Base-by-base conservation (phyloP, 2,329 filamentous ascomycete species). In the Monosporascus ibericus region DNA sequence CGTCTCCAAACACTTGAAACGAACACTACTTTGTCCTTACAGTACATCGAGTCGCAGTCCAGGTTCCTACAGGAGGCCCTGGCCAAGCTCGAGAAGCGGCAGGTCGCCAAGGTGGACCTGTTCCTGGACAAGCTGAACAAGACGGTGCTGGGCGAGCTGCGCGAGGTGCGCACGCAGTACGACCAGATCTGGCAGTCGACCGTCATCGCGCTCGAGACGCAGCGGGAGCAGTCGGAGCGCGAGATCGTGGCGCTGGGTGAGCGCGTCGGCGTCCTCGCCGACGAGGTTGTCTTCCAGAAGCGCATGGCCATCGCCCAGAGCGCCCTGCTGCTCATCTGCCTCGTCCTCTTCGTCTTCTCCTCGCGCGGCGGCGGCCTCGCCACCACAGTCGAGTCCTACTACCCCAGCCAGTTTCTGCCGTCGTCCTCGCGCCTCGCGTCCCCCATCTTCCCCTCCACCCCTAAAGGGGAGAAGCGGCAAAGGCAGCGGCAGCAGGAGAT, bases 101-200 rank as follows among this genome's bases (percentile, higher is more conserved):
- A 97, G 66, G 75, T 95, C 17, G 76, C 81, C n/a, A 94, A 92
- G 65, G 90, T 92, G 1, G 85, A 87, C 22, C 77, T 78, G 2
- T 96, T 96, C 64, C 77, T 97, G 15, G 84, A 90, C 55, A 83
- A 84, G 38, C 77, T 99, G n/a, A 99, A 99, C 68, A 78, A 77
- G 47, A 96, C 92, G 0, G 90, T 97, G 1, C 79, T 95, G 39
- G 79, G 82, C 17, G 94, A 99, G 68, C 75, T 96, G 37, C 83
- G 83, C 56, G 83, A 80, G 48, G 87, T 94, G 57, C 82, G 90
- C 49, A 83, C 86, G 53, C 88, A 96, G 67, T 97, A 97, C 68
- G 92, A 97, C 65, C 90, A 96, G 65, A 85, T 97, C 14, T 97
- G 92, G 92, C 92, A 96, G 70, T 92, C 88, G 20, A 96, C 95